These are phyloP conservation scores for Hyphopichia pseudoburtonii DNA, from an alignment of 1,139 yeast species.

Conservation along the genomic window DNA sequence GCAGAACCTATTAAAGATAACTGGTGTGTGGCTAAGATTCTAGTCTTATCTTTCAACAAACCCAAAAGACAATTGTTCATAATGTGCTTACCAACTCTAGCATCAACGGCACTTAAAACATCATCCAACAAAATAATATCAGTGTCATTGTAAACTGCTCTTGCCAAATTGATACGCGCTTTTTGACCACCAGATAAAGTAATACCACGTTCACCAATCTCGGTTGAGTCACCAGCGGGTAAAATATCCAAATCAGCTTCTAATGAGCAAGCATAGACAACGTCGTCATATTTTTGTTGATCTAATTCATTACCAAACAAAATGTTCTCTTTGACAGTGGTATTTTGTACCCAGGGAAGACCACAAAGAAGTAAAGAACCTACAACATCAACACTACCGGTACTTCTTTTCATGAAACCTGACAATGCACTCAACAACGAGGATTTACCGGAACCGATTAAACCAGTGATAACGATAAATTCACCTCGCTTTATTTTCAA, in stretches of 20 bases:
- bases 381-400: conserved; percentile 39
- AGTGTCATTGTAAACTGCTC: conserved; percentile 43
- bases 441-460: conserved; percentile 73
- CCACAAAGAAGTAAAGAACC: conserved; percentile 50
- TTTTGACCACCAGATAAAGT: conserved; percentile 53
- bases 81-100: conserved; percentile 48
- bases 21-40: conserved; percentile 51
- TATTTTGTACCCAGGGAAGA: conserved; percentile 49
- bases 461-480: conserved; percentile 68
- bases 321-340: conserved; percentile 42
- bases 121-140: conserved; percentile 46
- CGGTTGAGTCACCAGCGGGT: conserved; percentile 47
- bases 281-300: conserved; percentile 25
- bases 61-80: conserved; percentile 40
- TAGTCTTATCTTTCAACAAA: conserved; percentile 33
- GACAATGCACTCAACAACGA: conserved; percentile 60
- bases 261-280: conserved; percentile 36
- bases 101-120: conserved; percentile 51
- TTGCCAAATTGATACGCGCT: conserved; percentile 46
- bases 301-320: conserved; percentile 30
- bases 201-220: conserved; percentile 50
- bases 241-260: conserved; percentile 36
- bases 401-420: conserved; percentile 51
- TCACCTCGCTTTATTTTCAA: conserved; percentile 53
- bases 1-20: conserved; percentile 43